Base-by-base conservation (phyloP, 495 filamentous ascomycete genomes). In the Hapsidospora chrysogenum region DNA sequence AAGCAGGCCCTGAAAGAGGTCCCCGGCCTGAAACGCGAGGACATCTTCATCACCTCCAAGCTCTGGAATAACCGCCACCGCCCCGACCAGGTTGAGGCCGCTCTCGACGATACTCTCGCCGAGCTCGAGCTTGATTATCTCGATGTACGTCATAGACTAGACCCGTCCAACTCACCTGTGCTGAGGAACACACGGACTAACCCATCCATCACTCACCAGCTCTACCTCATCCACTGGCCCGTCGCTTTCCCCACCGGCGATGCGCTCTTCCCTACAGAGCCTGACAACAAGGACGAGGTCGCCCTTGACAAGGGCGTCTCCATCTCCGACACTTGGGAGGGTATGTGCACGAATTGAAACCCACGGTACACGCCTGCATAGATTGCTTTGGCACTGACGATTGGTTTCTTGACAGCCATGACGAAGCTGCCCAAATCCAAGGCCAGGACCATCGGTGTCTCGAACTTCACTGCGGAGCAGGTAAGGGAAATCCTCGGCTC, bases 321-420 rank as follows among this genome's bases (percentile, higher is more conserved):
- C 39, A 63, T 67, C 17, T 58, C 63, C 17, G 60, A 68, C 37
- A 68, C 62, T 48, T 68, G 61, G 62, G 64, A 55, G 47, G 63
- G 31, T 33, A 33, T 8, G 16, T 15, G 8, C 13, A 17, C 5
- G 0, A 3, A 31, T 7, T 5, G 10, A 16, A 3, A 31, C 17
- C 1, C n/a, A n/a, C n/a, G n/a, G n/a, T n/a, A n/a, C n/a, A n/a
- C n/a, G n/a, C n/a, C n/a, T n/a, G n/a, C n/a, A n/a, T n/a, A n/a
- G n/a, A n/a, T n/a, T n/a, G n/a, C n/a, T n/a, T n/a, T n/a, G n/a
- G n/a, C n/a, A n/a, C n/a, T n/a, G n/a, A n/a, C n/a, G n/a, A n/a
- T n/a, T n/a, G n/a, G 15, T 16, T 31, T 13, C 29, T 8, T 17
- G 2, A 3, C 11, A 33, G 31, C 63, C 39, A 58, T 68, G 58